phyloP scores from a whole-genome alignment of 2,329 filamentous ascomycete genomes.

The Chaetomium sp. region DNA sequence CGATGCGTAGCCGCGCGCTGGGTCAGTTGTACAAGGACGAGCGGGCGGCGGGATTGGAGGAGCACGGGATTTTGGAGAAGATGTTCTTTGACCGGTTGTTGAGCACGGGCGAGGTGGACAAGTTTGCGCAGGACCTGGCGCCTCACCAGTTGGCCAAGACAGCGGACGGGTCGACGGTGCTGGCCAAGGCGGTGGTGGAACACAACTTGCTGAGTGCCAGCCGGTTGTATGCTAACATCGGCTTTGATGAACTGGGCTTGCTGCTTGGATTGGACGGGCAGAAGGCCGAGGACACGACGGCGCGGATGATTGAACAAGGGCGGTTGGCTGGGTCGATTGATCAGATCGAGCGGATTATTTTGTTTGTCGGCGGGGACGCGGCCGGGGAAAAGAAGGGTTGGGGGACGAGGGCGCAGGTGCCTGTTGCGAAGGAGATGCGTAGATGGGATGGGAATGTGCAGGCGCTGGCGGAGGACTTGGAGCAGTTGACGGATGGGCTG shows the following conservation, averaged over 20 bases:
- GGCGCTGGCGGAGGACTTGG: conserved; percentile 67
- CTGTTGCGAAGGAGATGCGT: conserved; percentile 64
- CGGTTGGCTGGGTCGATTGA: conserved; percentile 84
- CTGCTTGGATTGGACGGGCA: conserved; percentile 73
- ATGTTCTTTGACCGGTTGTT: conserved; percentile 91
- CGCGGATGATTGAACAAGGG: conserved; percentile 92
- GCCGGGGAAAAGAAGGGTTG: conserved; percentile 62
- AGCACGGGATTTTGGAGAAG: conserved; percentile 89
- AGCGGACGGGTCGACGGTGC: conserved; percentile 83
- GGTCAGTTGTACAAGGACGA: conserved; percentile 92
- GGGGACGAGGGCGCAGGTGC: conserved; percentile 55
- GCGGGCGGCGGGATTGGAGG: conserved; percentile 63
- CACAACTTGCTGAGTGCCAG: conserved; percentile 90
- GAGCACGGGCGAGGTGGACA: conserved; percentile 71
- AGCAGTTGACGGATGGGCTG: conserved; percentile 26
- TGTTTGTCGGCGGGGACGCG: conserved; percentile 71
- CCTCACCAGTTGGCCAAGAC: conserved; percentile 89
- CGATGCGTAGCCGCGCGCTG: conserved; percentile 70
- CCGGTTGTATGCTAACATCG: conserved; percentile 70
- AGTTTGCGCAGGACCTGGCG: conserved; percentile 72
- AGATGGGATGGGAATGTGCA: conserved; percentile 89
- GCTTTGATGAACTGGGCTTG: conserved; percentile 65
- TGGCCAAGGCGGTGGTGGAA: conserved; percentile 89
- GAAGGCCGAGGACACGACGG: conserved; percentile 84
- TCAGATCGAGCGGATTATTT: conserved; percentile 83